Evolutionary conservation across 768 basidiomycete species (phyloP), one percentile per base, ranked within the genome.

Genomic region (Boletus pseudopeckii): DNA sequence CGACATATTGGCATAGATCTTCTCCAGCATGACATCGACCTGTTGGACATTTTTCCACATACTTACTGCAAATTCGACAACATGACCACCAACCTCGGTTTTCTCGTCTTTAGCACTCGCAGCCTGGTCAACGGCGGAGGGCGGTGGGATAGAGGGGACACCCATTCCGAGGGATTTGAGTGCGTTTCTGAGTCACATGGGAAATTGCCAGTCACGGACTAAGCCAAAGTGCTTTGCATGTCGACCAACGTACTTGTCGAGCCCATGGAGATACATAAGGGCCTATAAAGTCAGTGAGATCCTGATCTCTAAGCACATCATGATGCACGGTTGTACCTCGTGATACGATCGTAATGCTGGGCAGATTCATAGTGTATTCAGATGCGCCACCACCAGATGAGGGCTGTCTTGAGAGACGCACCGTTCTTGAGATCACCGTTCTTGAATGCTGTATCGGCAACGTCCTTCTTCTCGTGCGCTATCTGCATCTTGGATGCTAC

Each of bases 1-100:
- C 3, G 85, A 82, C 86, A 90, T 88, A 52, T 93, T 93, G 4
- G 88, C 81, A 57, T 92, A 89, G 43, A 92, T 82, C 73, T 88
- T 92, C 70, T 89, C 89, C 18, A 90, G 68, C 37, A 91, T 76
- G 10, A 83, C 74, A 66, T 92, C 91, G 18, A 83, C 77, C 90
- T 92, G 34, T 45, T 26, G 24, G 28, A 34, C n/a, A 17, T 32
- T 39, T 15, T 48, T 42, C 17, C 11, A 45, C 7, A 24, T 5
- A n/a, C 39, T 37, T 5, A n/a, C 39, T 37, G 41, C 46, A 52
- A 22, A 17, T 13, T 37, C 10, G 34, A 48, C 20, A 33, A 10
- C 6, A 38, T 18, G 22, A 20, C 18, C 9, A 55, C 72, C 41
- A 48, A 86, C 89, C 77, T 89, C 88, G 0, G 86, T 85, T 72